Evolutionary conservation across 2,329 filamentous ascomycete genomes (phyloP).

Genomic region (Alternaria infectoria): DNA sequence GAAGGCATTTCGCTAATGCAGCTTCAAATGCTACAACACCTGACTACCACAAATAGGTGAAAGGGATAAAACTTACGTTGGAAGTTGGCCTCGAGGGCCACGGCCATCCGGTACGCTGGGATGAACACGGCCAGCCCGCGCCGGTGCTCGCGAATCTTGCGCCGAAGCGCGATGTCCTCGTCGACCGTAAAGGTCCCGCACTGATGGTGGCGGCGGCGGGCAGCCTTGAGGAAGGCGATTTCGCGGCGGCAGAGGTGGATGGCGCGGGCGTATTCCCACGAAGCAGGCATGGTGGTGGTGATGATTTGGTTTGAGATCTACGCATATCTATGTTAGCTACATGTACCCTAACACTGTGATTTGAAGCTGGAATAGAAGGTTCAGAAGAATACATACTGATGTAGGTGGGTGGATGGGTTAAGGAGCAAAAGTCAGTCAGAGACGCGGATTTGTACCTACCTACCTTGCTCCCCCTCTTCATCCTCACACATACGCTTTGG

Average conservation of each 20-base stretch:
- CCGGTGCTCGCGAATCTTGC: neutral
- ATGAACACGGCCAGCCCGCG: neutral
- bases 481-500: neutral
- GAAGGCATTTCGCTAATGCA: neutral
- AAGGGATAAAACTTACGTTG: neutral
- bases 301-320: neutral
- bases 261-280: no score
- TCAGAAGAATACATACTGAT: neutral
- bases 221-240: no score
- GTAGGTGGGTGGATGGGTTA: neutral
- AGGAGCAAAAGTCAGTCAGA: neutral
- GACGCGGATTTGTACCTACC: neutral
- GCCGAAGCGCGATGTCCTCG: neutral
- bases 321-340: neutral
- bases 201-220: neutral
- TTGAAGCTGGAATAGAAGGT: neutral
- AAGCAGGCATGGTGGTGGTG: no score
- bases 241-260: neutral
- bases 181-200: neutral
- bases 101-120: neutral
- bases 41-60: no score
- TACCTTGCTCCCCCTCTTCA: neutral
- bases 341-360: neutral
- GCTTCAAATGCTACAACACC: no score
- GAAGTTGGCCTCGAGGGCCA: neutral